These are phyloP conservation scores for Glycyrrhiza uralensis DNA, from an alignment of 306 rosid species.

Conservation along the genomic window DNA sequence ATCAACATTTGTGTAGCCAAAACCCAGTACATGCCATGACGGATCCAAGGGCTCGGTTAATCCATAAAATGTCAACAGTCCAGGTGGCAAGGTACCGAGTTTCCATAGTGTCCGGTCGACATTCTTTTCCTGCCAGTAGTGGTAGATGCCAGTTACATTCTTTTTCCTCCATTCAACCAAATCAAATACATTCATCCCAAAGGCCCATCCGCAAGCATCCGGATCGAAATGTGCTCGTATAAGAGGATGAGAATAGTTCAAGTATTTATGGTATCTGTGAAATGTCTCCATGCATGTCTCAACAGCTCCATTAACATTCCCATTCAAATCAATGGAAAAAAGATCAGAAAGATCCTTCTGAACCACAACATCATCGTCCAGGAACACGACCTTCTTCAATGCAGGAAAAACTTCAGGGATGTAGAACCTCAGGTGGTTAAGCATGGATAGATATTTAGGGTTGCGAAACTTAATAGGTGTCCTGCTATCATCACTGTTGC, in stretches of 20 bases:
- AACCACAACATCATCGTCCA: conserved; percentile 87
- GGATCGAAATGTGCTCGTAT: conserved; percentile 81
- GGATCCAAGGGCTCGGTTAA: conserved; percentile 79
- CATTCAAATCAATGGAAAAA: conserved; percentile 67
- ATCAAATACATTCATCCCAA: conserved; percentile 90
- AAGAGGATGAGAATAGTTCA: conserved; percentile 88
- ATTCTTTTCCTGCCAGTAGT: conserved; percentile 87
- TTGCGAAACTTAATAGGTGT: conserved; percentile 93
- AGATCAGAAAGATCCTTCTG: conserved; percentile 77
- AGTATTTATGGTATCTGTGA: conserved; percentile 83
- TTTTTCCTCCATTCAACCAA: conserved; percentile 87
- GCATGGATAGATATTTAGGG: conserved; percentile 92
- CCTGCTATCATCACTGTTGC: conserved; percentile 54
- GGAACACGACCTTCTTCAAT: conserved; percentile 70
- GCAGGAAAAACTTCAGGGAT: conserved; percentile 90
- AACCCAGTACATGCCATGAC: conserved; percentile 80
- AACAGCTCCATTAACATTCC: conserved; percentile 84
- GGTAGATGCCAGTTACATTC: conserved; percentile 89
- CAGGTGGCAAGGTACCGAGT: conserved; percentile 92
- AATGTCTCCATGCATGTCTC: conserved; percentile 98
- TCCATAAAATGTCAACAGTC: conserved; percentile 81
- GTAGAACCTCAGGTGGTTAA: conserved; percentile 83
- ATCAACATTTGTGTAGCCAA: conserved; percentile 84
- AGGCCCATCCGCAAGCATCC: conserved; percentile 97
- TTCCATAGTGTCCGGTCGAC: conserved; percentile 85